Evolutionary conservation across 148 eudicot genomes (phyloP).

Genomic region (Rhododendron ovatum): DNA sequence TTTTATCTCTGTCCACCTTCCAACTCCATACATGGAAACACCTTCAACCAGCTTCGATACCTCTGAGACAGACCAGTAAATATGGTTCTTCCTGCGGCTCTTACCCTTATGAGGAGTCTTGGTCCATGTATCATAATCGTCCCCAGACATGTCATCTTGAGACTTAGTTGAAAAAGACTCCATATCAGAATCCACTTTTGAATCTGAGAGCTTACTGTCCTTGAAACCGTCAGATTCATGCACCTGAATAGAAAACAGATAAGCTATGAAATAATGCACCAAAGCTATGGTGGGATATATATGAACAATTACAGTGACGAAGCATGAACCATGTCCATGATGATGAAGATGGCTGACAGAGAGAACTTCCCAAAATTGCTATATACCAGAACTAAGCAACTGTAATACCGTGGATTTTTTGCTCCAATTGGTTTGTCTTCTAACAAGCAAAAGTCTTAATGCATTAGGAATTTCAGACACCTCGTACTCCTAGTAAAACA

Average conservation of each 20-base stretch:
- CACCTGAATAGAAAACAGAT: constrained; percentile 12
- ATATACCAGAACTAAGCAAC: neutral
- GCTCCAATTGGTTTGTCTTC: neutral
- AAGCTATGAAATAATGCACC: neutral
- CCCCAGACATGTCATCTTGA: constrained; percentile 7
- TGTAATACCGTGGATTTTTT: neutral
- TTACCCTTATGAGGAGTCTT: constrained; percentile 12
- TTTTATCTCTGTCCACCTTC: constrained; percentile 28
- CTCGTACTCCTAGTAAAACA: neutral
- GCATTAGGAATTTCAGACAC: neutral
- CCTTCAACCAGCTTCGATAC: constrained; percentile 26
- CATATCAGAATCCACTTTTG: constrained; percentile 7
- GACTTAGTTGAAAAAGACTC: constrained; percentile 10
- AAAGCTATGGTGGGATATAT: neutral
- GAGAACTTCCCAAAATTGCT: neutral
- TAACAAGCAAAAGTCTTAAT: neutral
- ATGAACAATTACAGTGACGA: neutral
- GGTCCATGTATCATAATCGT: constrained; percentile 5
- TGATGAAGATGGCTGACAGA: neutral
- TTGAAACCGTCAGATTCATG: constrained; percentile 1
- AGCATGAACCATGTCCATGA: neutral
- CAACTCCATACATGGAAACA: constrained; percentile 26
- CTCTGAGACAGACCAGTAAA: constrained; percentile 26
- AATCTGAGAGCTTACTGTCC: constrained; percentile 4
- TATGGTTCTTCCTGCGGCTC: constrained; percentile 20